A percentile compares a stretch with the other conserved stretches of the same genome.
phyloP scores from a whole-genome alignment of 257 asterid species.

The Solanum sitiens region DNA sequence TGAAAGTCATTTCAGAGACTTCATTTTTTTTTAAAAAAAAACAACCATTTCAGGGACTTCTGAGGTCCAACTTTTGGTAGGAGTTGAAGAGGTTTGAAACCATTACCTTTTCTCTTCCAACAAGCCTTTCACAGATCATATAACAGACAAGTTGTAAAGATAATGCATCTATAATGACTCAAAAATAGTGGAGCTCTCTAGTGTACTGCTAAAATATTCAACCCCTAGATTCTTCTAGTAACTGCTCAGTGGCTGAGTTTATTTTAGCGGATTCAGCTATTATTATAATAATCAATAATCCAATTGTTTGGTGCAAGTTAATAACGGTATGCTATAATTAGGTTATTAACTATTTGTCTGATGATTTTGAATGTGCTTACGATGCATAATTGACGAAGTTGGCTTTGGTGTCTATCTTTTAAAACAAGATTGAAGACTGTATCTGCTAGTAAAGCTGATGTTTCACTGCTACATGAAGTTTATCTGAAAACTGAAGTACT shows the following conservation, averaged over 20 bases:
- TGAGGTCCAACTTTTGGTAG: neutral
- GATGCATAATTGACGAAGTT: neutral
- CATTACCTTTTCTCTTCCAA: neutral
- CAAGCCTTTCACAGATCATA: neutral
- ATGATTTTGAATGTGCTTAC: neutral
- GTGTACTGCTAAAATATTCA: neutral
- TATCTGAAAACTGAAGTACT: neutral
- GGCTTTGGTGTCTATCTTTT: neutral
- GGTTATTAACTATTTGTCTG: neutral
- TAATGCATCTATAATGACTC: neutral
- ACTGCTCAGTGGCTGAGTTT: neutral
- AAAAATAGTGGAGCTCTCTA: neutral
- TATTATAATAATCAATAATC: neutral
- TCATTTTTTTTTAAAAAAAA: neutral
- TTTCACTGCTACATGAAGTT: neutral
- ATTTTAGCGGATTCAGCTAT: neutral
- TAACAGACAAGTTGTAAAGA: neutral
- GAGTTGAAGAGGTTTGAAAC: neutral
- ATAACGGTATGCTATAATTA: neutral
- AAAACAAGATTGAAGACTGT: neutral
- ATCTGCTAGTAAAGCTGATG: neutral
- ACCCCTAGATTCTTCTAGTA: neutral
- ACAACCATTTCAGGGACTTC: neutral
- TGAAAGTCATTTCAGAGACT: neutral
- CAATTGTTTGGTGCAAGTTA: neutral